Evolutionary conservation across 2,329 filamentous ascomycete species (phyloP).

Genomic region (Ceratocystis colombiana): DNA sequence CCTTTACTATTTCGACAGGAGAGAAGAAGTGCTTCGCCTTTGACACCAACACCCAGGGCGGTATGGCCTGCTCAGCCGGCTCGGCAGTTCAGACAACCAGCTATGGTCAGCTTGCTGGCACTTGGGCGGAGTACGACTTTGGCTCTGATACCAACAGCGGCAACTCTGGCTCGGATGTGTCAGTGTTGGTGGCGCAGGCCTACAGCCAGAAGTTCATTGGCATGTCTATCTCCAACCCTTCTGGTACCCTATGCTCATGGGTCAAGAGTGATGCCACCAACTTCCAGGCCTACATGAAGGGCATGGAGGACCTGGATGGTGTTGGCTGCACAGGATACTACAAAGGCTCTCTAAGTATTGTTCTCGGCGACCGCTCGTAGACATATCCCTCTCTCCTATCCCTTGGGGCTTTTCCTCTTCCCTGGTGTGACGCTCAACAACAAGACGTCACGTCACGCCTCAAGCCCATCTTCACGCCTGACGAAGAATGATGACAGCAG

Average conservation of each 20-base stretch:
- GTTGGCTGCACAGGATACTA: constrained; percentile 35
- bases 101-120: constrained; percentile 37
- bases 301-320: constrained; percentile 35
- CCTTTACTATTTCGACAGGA: constrained; percentile 36
- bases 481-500: constrained; percentile 5
- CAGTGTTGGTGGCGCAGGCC: constrained; percentile 38
- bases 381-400: background rate
- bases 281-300: constrained; percentile 34
- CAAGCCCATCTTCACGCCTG: background rate
- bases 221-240: constrained; percentile 35
- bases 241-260: constrained; percentile 36
- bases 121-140: constrained; percentile 45
- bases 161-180: constrained; percentile 45
- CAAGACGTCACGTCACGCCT: background rate
- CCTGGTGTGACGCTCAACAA: background rate
- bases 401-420: background rate
- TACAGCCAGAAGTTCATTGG: constrained; percentile 30
- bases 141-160: constrained; percentile 38
- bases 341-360: constrained; percentile 30
- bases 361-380: constrained; percentile 31
- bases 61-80: constrained; percentile 37
- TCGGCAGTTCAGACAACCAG: constrained; percentile 32
- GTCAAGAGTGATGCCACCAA: constrained; percentile 34
- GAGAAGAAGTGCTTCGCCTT: constrained; percentile 37
- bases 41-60: constrained; percentile 41